Base-by-base conservation (phyloP, 2,329 filamentous ascomycete genomes). In the Venturia aucupariae region DNA sequence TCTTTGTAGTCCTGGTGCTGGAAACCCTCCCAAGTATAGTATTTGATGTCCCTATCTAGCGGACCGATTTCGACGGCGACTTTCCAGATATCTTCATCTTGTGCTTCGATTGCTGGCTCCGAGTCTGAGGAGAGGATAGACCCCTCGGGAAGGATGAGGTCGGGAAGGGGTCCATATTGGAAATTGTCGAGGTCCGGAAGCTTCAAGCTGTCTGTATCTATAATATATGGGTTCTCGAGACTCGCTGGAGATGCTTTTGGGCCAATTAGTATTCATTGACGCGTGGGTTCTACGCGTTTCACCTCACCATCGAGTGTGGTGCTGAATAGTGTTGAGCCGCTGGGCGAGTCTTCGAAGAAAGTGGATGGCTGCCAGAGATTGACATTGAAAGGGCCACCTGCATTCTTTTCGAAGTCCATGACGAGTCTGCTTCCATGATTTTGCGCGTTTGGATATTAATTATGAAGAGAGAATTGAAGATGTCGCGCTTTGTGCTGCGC, bases 21-120 rank as follows among this genome's bases (percentile, higher is more conserved):
- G 69, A 92, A 92, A 1, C 75, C 76, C 68, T 91, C 86, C 90
- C 90, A 94, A 0, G 86, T 87, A 66, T 81, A 82, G 70, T 86
- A 84, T 46, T 66, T 63, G 1, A 72, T 64, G 22, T 76, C 70
- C 6, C 73, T 70, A 4, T 68, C 70, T 0, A 70, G 70, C 5
- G 71, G 71, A n/a, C 73, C 60, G n/a, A 5, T 57, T 6, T 75
- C 71, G 3, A 72, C 64, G 1, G 76, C 73, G 8, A 74, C 46
- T 24, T 74, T 68, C 78, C 78, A 80, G 2, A 79, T 65, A 64
- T 78, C 74, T 11, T 71, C 70, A 17, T 73, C 70, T n/a, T 71
- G 69, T 44, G n/a, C 65, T 30, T 30, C 46, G 19, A n/a, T 48
- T 15, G 30, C 44, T 22, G 48, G 30, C 11, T 71, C 70, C 4